phyloP scores from a whole-genome alignment of 331 rosid species.

The Rosa hybrid region DNA sequence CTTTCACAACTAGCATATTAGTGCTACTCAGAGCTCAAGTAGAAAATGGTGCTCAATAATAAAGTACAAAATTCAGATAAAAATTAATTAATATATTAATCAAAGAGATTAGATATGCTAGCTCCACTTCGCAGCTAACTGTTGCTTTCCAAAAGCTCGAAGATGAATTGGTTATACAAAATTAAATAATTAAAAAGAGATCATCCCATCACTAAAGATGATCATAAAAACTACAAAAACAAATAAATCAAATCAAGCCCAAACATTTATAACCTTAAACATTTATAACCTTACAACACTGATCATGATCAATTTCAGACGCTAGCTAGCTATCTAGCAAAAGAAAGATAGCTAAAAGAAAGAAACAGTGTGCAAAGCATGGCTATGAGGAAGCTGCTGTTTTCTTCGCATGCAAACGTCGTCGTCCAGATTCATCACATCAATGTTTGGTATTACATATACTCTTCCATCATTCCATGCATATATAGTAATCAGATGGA shows the following conservation, averaged over 20 bases:
- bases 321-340: background rate
- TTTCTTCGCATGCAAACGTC: slow-evolving; percentile 2
- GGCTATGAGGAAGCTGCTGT: slow-evolving; percentile 5
- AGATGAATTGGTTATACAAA: slow-evolving; percentile 11
- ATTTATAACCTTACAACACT: background rate
- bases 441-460: slow-evolving; percentile 6
- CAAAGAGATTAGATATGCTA: slow-evolving; percentile 4
- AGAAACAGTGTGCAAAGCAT: background rate
- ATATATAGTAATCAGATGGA: background rate
- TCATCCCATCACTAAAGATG: background rate
- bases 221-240: background rate
- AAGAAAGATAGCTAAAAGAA: background rate
- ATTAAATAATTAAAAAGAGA: background rate
- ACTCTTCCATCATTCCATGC: slow-evolving; percentile 5
- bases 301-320: slow-evolving; percentile 3
- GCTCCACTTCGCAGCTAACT: slow-evolving; percentile 12
- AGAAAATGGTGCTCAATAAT: slow-evolving; percentile 22
- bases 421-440: slow-evolving; percentile 7
- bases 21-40: slow-evolving; percentile 3
- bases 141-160: slow-evolving; percentile 19
- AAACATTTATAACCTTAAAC: background rate
- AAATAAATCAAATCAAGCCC: background rate
- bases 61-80: background rate
- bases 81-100: background rate
- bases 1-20: background rate